phyloP scores from a whole-genome alignment of 2,329 filamentous ascomycete species.

The Alternaria hordeiaustralica region DNA sequence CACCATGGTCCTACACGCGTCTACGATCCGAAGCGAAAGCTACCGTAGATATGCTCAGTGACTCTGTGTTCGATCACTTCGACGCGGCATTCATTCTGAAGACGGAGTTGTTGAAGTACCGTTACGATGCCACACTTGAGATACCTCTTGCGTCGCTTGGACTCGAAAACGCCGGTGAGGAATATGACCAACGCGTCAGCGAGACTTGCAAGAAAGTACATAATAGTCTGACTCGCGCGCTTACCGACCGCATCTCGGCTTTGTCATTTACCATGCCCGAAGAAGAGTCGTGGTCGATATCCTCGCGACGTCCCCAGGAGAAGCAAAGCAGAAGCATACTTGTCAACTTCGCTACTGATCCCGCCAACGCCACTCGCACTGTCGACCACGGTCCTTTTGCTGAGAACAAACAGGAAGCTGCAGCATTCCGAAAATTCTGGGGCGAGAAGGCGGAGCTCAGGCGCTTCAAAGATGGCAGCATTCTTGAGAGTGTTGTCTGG shows the following conservation, averaged over 20 bases:
- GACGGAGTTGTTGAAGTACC: constrained; percentile 58
- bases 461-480: constrained; percentile 93
- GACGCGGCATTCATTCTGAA: constrained; percentile 79
- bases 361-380: constrained; percentile 72
- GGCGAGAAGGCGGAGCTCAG: constrained; percentile 90
- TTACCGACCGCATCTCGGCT: constrained; percentile 75
- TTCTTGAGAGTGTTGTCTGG: constrained; percentile 93
- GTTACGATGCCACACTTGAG: constrained; percentile 62
- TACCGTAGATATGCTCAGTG: constrained; percentile 76
- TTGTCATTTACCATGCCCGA: constrained; percentile 55
- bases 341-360: constrained; percentile 75
- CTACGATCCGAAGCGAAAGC: constrained; percentile 76
- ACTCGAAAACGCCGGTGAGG: constrained; percentile 28
- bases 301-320: constrained; percentile 29
- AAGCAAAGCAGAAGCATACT: constrained; percentile 54
- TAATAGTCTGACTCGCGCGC: constrained; percentile 69
- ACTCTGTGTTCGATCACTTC: constrained; percentile 79
- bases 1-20: constrained; percentile 76
- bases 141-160: constrained; percentile 46
- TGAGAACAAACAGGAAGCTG: constrained; percentile 83
- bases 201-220: constrained; percentile 65
- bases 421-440: constrained; percentile 89
- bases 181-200: constrained; percentile 35
- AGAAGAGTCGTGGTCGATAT: constrained; percentile 46
- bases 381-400: constrained; percentile 89